phyloP scores from a whole-genome alignment of 1,284 basidiomycete species.

The Trichosporon sp. region DNA sequence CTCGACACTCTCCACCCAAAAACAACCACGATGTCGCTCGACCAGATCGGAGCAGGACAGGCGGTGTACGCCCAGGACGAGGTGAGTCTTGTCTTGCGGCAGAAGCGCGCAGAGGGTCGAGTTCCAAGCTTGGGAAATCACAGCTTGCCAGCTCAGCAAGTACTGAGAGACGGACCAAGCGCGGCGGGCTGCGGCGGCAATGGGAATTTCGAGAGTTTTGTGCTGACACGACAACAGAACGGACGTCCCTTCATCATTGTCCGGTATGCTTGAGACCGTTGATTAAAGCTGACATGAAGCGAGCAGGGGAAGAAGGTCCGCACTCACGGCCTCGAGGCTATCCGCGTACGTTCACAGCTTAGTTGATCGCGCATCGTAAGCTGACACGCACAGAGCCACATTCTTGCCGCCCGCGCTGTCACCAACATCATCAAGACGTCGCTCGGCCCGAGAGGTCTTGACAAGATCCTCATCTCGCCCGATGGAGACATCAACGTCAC shows the following conservation, averaged over 20 bases:
- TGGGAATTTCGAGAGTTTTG: not conserved
- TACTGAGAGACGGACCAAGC: not conserved
- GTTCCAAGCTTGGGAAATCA: not conserved
- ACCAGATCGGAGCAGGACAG: conserved; percentile 49
- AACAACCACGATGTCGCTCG: conserved; percentile 36
- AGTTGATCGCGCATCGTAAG: not conserved
- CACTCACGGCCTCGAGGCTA: conserved; percentile 88
- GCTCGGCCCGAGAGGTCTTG: conserved; percentile 88
- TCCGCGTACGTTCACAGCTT: conserved; percentile 62
- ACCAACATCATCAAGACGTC: conserved; percentile 94
- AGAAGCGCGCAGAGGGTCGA: not conserved
- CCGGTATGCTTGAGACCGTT: conserved; percentile 36
- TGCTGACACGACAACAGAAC: conserved; percentile 57
- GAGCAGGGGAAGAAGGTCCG: conserved; percentile 94
- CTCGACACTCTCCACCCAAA: conserved; percentile 1
- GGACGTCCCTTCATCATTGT: conserved; percentile 96
- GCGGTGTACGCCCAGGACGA: conserved; percentile 89
- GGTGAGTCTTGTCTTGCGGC: conserved; percentile 50
- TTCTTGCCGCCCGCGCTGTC: conserved; percentile 79
- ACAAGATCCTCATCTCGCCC: conserved; percentile 97
- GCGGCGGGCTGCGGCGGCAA: not conserved
- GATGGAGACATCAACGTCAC: conserved; percentile 99
- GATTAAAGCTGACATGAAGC: conserved; percentile 39
- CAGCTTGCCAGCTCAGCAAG: not conserved
- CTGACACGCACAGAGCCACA: conserved; percentile 64